phyloP scores from a whole-genome alignment of 176 grass and related monocot species.

The Hsuehochloa calcarea region DNA sequence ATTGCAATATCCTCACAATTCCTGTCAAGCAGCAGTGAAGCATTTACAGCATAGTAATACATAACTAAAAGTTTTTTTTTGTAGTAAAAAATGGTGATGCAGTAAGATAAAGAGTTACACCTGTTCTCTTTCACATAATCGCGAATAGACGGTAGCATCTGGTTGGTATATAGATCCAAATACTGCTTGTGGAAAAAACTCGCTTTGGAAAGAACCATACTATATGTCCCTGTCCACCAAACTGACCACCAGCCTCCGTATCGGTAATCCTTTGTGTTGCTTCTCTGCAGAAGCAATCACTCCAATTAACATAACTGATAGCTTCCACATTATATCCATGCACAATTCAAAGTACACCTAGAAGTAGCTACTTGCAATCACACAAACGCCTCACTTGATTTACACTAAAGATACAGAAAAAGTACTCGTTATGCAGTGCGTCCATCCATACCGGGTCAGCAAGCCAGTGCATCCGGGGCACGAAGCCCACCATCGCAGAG shows the following conservation, averaged over 20 bases:
- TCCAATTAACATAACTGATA: background rate
- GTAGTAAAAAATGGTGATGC: background rate
- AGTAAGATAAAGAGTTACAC: conserved; percentile 20
- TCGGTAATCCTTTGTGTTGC: conserved; percentile 30
- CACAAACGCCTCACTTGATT: background rate
- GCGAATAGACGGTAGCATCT: conserved; percentile 60
- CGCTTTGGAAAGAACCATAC: conserved; percentile 90
- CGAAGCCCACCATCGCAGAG: conserved; percentile 78
- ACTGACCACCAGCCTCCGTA: conserved; percentile 98
- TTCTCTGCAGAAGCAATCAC: conserved; percentile 34
- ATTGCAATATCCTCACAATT: conserved; percentile 99
- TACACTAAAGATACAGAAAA: background rate
- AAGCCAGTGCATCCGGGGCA: conserved; percentile 82
- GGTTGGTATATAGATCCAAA: conserved; percentile 70
- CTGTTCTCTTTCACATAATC: conserved; percentile 73
- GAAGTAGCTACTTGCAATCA: background rate
- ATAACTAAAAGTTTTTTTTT: conserved; percentile 5
- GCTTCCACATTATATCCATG: background rate
- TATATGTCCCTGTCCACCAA: conserved; percentile 94
- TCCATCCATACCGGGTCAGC: conserved; percentile 25
- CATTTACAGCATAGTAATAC: background rate
- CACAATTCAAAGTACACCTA: background rate
- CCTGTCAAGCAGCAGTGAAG: conserved; percentile 37
- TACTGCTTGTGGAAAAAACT: conserved; percentile 76
- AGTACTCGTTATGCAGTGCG: background rate